Evolutionary conservation across 805 yeast species (phyloP), one percentile per base, ranked within the genome.

Genomic region (Zygosaccharomyces kombuchaensis): DNA sequence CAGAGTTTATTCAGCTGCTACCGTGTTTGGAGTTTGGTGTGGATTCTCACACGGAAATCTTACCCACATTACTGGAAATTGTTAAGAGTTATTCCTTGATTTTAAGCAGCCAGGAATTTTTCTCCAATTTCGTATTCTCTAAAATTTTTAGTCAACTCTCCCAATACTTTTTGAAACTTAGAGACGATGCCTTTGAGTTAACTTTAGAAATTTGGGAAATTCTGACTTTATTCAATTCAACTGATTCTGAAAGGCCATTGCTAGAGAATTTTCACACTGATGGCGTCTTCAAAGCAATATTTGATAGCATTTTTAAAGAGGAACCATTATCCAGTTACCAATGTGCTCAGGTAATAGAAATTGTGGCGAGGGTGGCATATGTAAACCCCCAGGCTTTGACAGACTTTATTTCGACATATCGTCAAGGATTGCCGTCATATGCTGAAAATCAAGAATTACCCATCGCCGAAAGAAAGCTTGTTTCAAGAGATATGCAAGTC

Each of bases 31-130:
- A 80, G 8, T 70, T 74, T 45, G 87, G 84, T 0, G 70, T 91
- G 34, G 66, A 78, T 50, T 76, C 78, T 43, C 80, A 86, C 46
- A 87, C 96, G 0, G 95, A 86, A 61, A 78, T 85, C 9, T 65
- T 86, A 34, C 84, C 88, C 2, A 66, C 81, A 2, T 70, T 85
- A 9, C 59, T 85, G 34, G 76, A 81, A 17, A 77, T 85, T 6
- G 60, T 79, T 9, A 73, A 87, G 63, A 77, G 87, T 47, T 86
- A 85, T 61, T 59, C 81, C 0, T 63, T 86, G 16, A 48, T 73
- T 5, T 71, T 80, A 42, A 63, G 59, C 12, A 66, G 65, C 3
- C 69, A 74, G 71, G 50, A 58, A 21, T 47, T 65, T 56, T 40
- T 60, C 46, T 70, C 72, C 25, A 44, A 45, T 22, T 50, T 51